Evolutionary conservation across 2,329 filamentous ascomycete species (phyloP).

Genomic region (Diaporthe velutina): DNA sequence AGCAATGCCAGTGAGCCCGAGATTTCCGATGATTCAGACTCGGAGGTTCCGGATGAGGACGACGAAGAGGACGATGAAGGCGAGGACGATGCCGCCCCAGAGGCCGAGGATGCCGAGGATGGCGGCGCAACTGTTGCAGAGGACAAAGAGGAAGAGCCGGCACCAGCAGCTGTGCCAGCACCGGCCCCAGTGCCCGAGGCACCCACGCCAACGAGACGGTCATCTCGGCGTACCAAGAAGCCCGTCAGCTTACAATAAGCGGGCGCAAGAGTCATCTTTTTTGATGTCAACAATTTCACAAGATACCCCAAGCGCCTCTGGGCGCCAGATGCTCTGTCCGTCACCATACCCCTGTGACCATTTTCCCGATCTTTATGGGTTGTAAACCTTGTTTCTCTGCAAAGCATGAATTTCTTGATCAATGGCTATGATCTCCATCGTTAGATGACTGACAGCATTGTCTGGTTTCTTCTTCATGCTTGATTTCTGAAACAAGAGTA

Average conservation of each 20-base stretch:
- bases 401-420: neutral
- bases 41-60: conserved; percentile 41
- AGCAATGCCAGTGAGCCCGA: conserved; percentile 56
- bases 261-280: neutral
- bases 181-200: neutral
- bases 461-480: neutral
- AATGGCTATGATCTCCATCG: neutral
- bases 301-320: conserved; percentile 27
- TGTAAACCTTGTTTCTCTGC: fast-evolving
- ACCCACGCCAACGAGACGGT: conserved; percentile 24
- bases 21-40: conserved; percentile 42
- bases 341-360: neutral
- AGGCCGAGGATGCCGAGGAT: conserved; percentile 22
- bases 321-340: conserved; percentile 28
- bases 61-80: conserved; percentile 51
- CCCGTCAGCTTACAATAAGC: conserved; percentile 16
- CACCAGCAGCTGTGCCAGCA: neutral
- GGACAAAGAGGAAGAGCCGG: conserved; percentile 3
- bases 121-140: conserved; percentile 31
- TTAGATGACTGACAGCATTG: neutral
- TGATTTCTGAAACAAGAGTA: neutral
- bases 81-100: conserved; percentile 22
- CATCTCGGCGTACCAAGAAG: conserved; percentile 27
- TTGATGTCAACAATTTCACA: conserved; percentile 28
- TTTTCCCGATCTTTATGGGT: neutral